Evolutionary conservation across 441 rosid genomes (phyloP).

Genomic region (Theobroma grandiflorum): DNA sequence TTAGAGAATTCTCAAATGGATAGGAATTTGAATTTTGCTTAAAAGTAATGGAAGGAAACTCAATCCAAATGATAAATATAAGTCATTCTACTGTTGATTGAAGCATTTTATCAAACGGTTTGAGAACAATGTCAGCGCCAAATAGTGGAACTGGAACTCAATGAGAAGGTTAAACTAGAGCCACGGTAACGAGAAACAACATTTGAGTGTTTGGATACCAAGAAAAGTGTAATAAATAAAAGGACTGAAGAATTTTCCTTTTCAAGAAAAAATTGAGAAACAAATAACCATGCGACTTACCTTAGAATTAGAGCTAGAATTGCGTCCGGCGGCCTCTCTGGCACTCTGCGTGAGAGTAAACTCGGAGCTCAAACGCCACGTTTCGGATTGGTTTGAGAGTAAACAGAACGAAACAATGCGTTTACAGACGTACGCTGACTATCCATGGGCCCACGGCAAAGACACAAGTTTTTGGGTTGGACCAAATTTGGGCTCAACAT

Average conservation of each 20-base stretch:
- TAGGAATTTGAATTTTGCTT: neutral
- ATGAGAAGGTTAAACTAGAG: neutral
- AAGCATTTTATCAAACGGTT: conserved; percentile 31
- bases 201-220: neutral
- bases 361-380: conserved; percentile 12
- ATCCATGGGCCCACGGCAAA: no score
- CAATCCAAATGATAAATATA: neutral
- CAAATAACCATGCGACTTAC: neutral
- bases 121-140: neutral
- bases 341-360: neutral
- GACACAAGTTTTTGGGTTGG: no score
- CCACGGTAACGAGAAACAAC: neutral
- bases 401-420: no score
- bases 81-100: neutral
- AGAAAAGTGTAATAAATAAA: neutral
- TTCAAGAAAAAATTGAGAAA: neutral
- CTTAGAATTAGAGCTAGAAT: neutral
- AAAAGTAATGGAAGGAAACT: neutral
- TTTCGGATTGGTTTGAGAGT: neutral
- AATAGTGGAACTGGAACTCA: neutral
- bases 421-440: no score
- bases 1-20: neutral
- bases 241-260: neutral
- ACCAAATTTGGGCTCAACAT: no score
- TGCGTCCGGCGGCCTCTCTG: neutral